Conservation (phyloP, 208 protist genomes). For the Borovskyia barvae region DNA sequence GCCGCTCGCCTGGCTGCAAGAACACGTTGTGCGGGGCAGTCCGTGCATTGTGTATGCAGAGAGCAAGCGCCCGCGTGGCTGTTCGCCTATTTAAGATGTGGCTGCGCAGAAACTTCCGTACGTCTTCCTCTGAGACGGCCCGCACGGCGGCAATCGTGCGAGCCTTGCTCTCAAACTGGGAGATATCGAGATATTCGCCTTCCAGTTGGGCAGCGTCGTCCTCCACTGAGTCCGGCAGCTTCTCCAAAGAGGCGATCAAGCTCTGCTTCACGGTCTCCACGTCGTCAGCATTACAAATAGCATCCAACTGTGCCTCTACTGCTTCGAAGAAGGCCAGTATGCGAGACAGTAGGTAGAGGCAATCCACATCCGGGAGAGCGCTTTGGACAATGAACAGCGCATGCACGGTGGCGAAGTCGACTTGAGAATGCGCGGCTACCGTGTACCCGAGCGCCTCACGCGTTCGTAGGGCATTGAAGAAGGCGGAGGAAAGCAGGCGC, state of each 20-base stretch:
- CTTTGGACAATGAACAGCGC: conserved; percentile 62
- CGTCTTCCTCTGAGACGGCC: conserved; percentile 23
- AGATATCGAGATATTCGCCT: conserved; percentile 29
- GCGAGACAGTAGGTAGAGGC: conserved; percentile 67
- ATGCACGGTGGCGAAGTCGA: conserved; percentile 25
- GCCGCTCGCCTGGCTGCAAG: not conserved
- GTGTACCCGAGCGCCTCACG: conserved; percentile 80
- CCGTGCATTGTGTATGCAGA: conserved; percentile 42
- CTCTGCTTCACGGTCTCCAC: conserved; percentile 37
- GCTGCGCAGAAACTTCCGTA: conserved; percentile 35
- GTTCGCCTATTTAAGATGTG: conserved; percentile 41
- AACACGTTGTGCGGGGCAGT: conserved; percentile 7
- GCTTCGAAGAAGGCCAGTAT: conserved; percentile 67
- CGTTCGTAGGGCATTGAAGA: conserved; percentile 78
- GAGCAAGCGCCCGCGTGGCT: conserved; percentile 29
- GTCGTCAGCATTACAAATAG: conserved; percentile 32
- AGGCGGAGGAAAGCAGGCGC: conserved; percentile 52
- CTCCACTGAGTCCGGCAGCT: conserved; percentile 46
- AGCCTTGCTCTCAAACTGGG: conserved; percentile 27
- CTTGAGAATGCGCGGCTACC: conserved; percentile 34
- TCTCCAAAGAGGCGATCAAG: conserved; percentile 42
- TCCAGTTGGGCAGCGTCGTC: conserved; percentile 32
- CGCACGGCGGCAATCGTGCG: conserved; percentile 38
- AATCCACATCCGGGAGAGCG: conserved; percentile 47
- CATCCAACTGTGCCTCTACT: conserved; percentile 34